Base-by-base conservation (phyloP, 1,139 yeast genomes). In the Starmera stellimalicola region DNA sequence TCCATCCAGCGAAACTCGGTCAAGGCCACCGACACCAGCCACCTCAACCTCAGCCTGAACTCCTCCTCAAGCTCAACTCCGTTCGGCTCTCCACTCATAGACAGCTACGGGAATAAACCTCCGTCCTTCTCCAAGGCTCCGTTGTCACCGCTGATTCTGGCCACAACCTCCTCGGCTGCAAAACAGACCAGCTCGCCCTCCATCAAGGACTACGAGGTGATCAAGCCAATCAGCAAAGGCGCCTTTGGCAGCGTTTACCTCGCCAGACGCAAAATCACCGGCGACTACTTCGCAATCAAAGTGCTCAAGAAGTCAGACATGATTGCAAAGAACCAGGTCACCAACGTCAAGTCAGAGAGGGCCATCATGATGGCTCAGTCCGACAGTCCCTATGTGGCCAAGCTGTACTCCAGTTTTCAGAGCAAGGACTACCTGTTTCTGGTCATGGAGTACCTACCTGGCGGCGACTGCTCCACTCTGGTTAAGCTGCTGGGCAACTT, bases 321-420 rank as follows among this genome's bases (percentile, higher is more conserved):
- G 97, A 78, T 91, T 43, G 93, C 95, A 3, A 91, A 91, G 57
- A 93, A 93, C 63, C 98, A 93, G 60, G 93, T 91, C 3, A 77
- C 87, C 30, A 91, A 93, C 52, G 95, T 93, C 29, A 82, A 82
- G 48, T 84, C 95, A 1, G 99, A 93, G 54, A 65, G 98, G 29
- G 96, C 96, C 0, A 93, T 91, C 18, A 80, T 93, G 91, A 91
- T 93, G 94, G 78, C 94, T 5, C 98, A 93, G 51, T 74, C 94
- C 2, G 94, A 87, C 45, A 82, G 93, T 28, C 94, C 95, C 0
- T 87, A 82, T 54, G 97, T 91, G 38, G 97, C 95, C 1, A 88
- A 82, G 50, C 64, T 93, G 27, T 84, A 78, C 52, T 82, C 81
- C 35, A 81, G 94, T 26, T 93, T 93, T 53, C 98, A 93, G 58